These are phyloP conservation scores for Austropuccinia psidii DNA, from an alignment of 1,284 basidiomycete genomes.

Conservation along the genomic window DNA sequence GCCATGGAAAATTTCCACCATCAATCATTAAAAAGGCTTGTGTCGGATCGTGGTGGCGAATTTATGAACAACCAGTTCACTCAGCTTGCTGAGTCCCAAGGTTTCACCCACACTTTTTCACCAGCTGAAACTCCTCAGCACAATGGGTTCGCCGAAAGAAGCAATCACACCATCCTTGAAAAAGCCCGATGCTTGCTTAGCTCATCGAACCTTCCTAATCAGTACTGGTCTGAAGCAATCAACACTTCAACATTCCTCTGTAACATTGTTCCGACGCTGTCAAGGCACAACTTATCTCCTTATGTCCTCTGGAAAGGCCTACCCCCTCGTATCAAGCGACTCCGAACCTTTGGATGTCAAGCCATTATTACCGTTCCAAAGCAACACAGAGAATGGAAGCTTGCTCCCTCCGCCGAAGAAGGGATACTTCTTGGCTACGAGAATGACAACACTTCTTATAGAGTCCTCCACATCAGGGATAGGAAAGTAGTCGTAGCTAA, in stretches of 20 bases:
- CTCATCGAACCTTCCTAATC: slow-evolving; percentile 42
- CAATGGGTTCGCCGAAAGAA: slow-evolving; percentile 46
- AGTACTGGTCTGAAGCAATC: slow-evolving; percentile 48
- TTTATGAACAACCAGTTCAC: slow-evolving; percentile 42
- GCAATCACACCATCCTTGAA: slow-evolving; percentile 44
- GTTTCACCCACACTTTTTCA: slow-evolving; percentile 46
- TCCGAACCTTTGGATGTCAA: not conserved
- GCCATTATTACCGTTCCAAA: not conserved
- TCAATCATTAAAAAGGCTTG: not conserved
- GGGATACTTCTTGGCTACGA: too few relatives aligned
- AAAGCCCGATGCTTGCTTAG: slow-evolving; percentile 43
- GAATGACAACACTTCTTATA: too few relatives aligned
- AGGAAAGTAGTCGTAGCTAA: too few relatives aligned
- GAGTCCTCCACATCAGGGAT: too few relatives aligned
- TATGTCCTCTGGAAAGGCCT: not conserved
- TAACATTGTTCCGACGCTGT: slow-evolving; percentile 46
- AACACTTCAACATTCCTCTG: slow-evolving; percentile 46
- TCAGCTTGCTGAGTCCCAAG: slow-evolving; percentile 42
- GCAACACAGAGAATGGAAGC: too few relatives aligned
- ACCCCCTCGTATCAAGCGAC: not conserved
- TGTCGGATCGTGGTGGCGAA: slow-evolving; percentile 47
- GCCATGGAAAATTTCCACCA: too few relatives aligned
- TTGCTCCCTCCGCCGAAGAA: too few relatives aligned
- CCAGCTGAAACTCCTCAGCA: slow-evolving; percentile 48
- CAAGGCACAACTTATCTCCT: too few relatives aligned